Conservation (phyloP, 1,284 basidiomycete species). For the Chiua sp. region DNA sequence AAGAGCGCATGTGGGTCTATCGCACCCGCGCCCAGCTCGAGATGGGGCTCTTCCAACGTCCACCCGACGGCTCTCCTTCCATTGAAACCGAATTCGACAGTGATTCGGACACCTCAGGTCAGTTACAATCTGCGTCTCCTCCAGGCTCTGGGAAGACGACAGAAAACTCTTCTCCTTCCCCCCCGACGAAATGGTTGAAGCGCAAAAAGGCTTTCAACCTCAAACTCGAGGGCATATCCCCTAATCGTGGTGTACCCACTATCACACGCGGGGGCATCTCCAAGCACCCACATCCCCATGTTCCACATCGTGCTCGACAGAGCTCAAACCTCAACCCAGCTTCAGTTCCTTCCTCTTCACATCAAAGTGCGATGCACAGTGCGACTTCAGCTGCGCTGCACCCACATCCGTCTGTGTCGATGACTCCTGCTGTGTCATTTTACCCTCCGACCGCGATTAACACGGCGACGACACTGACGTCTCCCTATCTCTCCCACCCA, state of each 20-base stretch:
- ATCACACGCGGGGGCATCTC: conserved; percentile 31
- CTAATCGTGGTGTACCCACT: conserved; percentile 30
- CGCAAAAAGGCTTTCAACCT: conserved; percentile 56
- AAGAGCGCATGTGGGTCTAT: conserved; percentile 71
- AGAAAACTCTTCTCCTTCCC: conserved; percentile 33
- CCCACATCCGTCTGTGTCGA: conserved; percentile 21
- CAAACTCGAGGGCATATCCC: conserved; percentile 50
- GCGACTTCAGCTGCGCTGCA: conserved; percentile 24
- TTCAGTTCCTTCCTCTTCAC: conserved; percentile 23
- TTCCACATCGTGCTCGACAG: conserved; percentile 36
- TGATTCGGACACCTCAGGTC: conserved; percentile 16
- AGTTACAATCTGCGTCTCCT: conserved; percentile 15
- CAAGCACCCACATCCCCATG: conserved; percentile 32
- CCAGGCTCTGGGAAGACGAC: conserved; percentile 25
- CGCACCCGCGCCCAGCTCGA: conserved; percentile 54
- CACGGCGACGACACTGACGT: conserved; percentile 28
- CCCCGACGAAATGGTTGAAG: conserved; percentile 42
- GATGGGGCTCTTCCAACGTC: conserved; percentile 39
- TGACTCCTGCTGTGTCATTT: conserved; percentile 21
- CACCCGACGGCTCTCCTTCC: conserved; percentile 29
- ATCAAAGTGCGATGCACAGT: conserved; percentile 22
- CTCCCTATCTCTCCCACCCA: conserved; percentile 35
- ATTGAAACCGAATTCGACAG: conserved; percentile 26
- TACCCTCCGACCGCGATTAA: conserved; percentile 36
- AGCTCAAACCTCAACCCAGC: conserved; percentile 38